phyloP scores from a whole-genome alignment of 1,284 basidiomycete species.

The Psilocybe mexicana region DNA sequence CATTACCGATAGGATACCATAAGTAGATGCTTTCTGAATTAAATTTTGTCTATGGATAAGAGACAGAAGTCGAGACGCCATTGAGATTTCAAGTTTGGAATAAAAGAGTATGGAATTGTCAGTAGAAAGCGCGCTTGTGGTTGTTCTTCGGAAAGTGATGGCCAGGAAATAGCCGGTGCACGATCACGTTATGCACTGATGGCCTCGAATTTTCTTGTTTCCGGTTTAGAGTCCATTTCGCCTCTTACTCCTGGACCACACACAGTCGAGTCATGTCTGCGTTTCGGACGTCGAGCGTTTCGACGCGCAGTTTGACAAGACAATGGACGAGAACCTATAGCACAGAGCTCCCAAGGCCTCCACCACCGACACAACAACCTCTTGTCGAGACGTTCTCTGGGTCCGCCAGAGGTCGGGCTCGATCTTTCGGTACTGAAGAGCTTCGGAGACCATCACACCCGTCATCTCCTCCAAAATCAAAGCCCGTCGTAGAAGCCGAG shows the following conservation, averaged over 20 bases:
- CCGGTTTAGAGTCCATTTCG: not conserved
- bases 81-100: not conserved
- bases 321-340: not conserved
- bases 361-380: not conserved
- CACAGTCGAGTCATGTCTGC: not conserved
- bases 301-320: not conserved
- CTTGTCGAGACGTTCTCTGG: not conserved
- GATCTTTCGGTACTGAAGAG: constrained; percentile 17
- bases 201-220: not conserved
- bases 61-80: no score
- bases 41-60: no score
- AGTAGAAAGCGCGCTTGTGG: not conserved
- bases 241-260: not conserved
- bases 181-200: not conserved
- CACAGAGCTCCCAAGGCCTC: not conserved
- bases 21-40: no score
- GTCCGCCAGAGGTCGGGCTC: not conserved
- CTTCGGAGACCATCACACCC: constrained; percentile 24
- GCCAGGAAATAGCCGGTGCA: not conserved
- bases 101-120: not conserved
- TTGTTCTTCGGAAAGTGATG: not conserved
- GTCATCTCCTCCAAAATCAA: constrained; percentile 1
- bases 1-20: no score
- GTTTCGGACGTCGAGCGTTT: not conserved
- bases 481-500: constrained; percentile 26